These are phyloP conservation scores for Colletotrichum filicis DNA, from an alignment of 2,329 filamentous ascomycete genomes.

Conservation along the genomic window DNA sequence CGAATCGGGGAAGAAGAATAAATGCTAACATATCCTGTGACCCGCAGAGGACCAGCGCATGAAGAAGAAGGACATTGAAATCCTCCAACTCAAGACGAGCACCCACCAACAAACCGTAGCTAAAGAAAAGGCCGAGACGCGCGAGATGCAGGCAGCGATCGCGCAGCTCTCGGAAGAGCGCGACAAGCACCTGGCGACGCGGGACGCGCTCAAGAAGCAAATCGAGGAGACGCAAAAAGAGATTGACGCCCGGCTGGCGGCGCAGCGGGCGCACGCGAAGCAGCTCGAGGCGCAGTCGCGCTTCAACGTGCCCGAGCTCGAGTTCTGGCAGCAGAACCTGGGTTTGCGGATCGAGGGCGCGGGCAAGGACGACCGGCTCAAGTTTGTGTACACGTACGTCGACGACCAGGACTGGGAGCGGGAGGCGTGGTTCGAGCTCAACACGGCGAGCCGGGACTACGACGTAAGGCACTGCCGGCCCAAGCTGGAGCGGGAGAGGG, in stretches of 20 bases:
- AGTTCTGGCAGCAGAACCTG: slow-evolving; percentile 95
- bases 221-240: slow-evolving; percentile 75
- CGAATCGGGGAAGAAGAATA: background rate
- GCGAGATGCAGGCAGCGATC: slow-evolving; percentile 77
- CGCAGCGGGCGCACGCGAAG: slow-evolving; percentile 76
- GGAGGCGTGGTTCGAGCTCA: slow-evolving; percentile 94
- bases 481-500: slow-evolving; percentile 81
- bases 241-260: slow-evolving; percentile 76
- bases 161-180: slow-evolving; percentile 67
- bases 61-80: slow-evolving; percentile 88
- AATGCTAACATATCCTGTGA: background rate
- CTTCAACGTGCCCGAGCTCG: slow-evolving; percentile 91
- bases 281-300: slow-evolving; percentile 85
- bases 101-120: slow-evolving; percentile 79
- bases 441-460: slow-evolving; percentile 84
- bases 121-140: slow-evolving; percentile 80
- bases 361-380: slow-evolving; percentile 83
- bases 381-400: slow-evolving; percentile 89
- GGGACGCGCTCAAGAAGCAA: slow-evolving; percentile 68
- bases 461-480: slow-evolving; percentile 84
- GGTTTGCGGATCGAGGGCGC: slow-evolving; percentile 91
- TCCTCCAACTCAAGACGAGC: slow-evolving; percentile 76
- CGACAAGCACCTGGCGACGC: slow-evolving; percentile 67
- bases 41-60: slow-evolving; percentile 86
- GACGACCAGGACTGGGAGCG: slow-evolving; percentile 88